A percentile compares a stretch with the other conserved stretches of the same genome.
Conservation (phyloP, 192 early-diverging fungal genomes). For the Kickxella alabastrina region DNA sequence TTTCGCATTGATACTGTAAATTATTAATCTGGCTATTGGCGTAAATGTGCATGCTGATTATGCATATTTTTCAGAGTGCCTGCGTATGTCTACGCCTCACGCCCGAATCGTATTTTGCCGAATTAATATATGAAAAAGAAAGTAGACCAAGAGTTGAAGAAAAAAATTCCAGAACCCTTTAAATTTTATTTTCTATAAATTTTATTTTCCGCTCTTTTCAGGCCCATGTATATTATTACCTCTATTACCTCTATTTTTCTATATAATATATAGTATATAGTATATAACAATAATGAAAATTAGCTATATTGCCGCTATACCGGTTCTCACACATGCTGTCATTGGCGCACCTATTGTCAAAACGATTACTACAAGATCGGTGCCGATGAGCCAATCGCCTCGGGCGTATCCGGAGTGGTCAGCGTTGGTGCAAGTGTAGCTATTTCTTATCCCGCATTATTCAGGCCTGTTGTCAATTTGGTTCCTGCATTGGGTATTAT, state of each 20-base stretch:
- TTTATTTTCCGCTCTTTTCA: too few relatives aligned
- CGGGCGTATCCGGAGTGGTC: conserved; percentile 34
- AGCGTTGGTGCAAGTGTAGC: conserved; percentile 44
- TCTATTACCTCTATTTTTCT: background rate
- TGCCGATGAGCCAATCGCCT: conserved; percentile 19
- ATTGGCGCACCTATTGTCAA: conserved; percentile 37
- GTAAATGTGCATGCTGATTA: too few relatives aligned
- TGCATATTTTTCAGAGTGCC: too few relatives aligned
- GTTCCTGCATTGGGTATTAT: conserved; percentile 31
- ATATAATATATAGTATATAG: background rate
- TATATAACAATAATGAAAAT: background rate
- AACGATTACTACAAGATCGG: conserved; percentile 23
- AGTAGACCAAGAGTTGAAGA: too few relatives aligned
- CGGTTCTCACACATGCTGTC: too few relatives aligned
- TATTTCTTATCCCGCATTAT: conserved; percentile 30
- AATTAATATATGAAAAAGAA: too few relatives aligned
- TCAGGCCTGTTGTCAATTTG: conserved; percentile 32
- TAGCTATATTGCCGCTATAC: too few relatives aligned
- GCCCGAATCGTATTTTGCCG: too few relatives aligned
- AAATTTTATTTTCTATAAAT: too few relatives aligned
- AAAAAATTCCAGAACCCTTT: too few relatives aligned
- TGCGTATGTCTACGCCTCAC: too few relatives aligned
- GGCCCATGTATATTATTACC: background rate
- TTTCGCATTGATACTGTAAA: background rate
- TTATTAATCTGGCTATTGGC: too few relatives aligned